These are phyloP conservation scores for Eucalyptus rudis DNA, from an alignment of 345 rosid species.

Conservation along the genomic window DNA sequence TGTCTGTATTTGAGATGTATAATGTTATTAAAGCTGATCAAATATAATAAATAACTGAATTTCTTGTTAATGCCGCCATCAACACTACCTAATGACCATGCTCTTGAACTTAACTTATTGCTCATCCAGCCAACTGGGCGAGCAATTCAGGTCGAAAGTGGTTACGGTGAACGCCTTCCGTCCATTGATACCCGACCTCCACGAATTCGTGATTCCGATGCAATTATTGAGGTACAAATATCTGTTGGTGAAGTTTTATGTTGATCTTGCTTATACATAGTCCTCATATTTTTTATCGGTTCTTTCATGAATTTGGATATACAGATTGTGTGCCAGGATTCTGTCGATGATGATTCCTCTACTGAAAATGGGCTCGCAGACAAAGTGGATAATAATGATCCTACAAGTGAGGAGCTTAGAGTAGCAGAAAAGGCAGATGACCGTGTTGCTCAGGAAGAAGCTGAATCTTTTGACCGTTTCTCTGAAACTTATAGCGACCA, in stretches of 20 bases:
- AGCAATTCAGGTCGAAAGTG: slow-evolving; percentile 93
- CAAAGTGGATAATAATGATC: slow-evolving; percentile 15
- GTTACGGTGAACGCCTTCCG: slow-evolving; percentile 82
- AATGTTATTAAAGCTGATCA: background rate
- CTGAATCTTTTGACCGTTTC: slow-evolving; percentile 17
- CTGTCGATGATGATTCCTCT: slow-evolving; percentile 43
- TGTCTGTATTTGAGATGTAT: background rate
- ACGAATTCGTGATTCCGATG: slow-evolving; percentile 86
- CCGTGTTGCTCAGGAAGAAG: slow-evolving; percentile 5
- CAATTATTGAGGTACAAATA: slow-evolving; percentile 73
- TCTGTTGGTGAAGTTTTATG: background rate
- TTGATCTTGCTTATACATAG: background rate
- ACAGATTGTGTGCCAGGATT: slow-evolving; percentile 81
- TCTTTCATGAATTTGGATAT: slow-evolving; percentile 1
- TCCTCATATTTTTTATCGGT: background rate
- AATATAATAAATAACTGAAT: background rate
- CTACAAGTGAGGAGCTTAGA: slow-evolving; percentile 17
- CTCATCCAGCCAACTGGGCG: slow-evolving; percentile 84
- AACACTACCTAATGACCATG: background rate
- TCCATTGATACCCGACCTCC: slow-evolving; percentile 86
- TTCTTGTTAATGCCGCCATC: background rate
- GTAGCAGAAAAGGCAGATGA: slow-evolving; percentile 23
- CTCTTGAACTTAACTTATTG: background rate
- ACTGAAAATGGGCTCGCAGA: slow-evolving; percentile 24
- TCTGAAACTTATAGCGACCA: slow-evolving; percentile 7